Conservation (phyloP, 441 rosid genomes). For the Biscutella auriculata region DNA sequence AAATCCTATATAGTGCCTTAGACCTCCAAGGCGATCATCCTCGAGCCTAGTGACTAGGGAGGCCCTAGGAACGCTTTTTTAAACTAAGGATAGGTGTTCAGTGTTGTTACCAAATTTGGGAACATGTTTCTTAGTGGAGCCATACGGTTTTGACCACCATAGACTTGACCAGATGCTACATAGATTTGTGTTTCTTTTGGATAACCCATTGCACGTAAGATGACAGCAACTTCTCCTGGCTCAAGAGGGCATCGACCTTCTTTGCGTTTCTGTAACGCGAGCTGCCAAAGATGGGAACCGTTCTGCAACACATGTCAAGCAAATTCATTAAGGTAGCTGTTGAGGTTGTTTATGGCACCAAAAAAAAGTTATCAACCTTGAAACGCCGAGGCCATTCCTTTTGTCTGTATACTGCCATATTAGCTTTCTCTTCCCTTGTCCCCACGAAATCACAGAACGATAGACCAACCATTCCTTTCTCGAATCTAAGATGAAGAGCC, state of each 20-base stretch:
- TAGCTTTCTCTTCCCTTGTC: conserved; percentile 89
- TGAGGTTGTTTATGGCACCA: background rate
- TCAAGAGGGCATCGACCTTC: conserved; percentile 99
- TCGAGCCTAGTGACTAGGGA: no score
- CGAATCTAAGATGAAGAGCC: conserved; percentile 99
- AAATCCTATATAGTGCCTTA: no score
- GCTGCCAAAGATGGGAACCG: conserved; percentile 96
- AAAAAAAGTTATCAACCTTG: conserved; percentile 18
- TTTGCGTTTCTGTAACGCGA: conserved; percentile 86
- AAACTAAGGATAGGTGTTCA: no score
- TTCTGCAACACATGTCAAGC: conserved; percentile 36
- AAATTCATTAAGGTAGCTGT: background rate
- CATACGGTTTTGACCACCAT: conserved; percentile 98
- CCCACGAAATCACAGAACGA: conserved; percentile 97
- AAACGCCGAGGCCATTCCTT: conserved; percentile 98
- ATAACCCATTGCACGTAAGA: conserved; percentile 95
- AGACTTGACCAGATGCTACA: conserved; percentile 98
- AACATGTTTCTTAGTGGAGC: conserved; percentile 97
- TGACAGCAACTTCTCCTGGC: conserved; percentile 97
- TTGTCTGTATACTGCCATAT: conserved; percentile 84
- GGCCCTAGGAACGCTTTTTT: no score
- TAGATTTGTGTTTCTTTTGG: conserved; percentile 95
- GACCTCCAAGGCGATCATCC: no score
- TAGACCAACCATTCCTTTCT: conserved; percentile 97
- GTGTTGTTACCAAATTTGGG: conserved; percentile 61